Conservation (phyloP, 1,284 basidiomycete species). For the Apiotrichum montevideense region DNA sequence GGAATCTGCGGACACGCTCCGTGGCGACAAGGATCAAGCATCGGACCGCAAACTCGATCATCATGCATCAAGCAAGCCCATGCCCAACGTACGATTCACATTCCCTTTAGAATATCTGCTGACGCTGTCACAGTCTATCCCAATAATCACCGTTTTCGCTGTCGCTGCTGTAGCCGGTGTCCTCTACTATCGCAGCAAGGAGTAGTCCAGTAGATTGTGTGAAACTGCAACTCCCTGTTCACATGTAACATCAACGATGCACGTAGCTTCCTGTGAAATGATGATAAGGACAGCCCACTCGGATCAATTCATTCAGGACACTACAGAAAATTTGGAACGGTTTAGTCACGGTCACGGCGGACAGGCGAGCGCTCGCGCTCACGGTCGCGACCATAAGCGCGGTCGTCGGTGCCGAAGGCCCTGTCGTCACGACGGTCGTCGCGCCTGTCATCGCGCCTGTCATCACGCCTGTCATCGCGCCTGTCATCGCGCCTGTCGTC, state of each 20-base stretch:
- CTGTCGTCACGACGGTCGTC: slow-evolving; percentile 19
- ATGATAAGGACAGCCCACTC: too few species aligned
- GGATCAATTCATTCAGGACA: neutral
- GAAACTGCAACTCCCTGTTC: neutral
- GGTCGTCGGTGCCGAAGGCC: neutral
- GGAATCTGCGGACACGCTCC: slow-evolving; percentile 38
- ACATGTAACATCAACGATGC: slow-evolving; percentile 1
- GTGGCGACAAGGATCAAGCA: slow-evolving; percentile 19
- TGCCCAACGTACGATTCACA: neutral
- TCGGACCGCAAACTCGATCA: slow-evolving; percentile 10
- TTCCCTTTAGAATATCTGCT: neutral
- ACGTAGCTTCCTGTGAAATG: neutral
- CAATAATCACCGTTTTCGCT: slow-evolving; percentile 33
- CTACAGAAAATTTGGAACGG: neutral
- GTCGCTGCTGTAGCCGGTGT: slow-evolving; percentile 39
- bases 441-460: slow-evolving; percentile 16
- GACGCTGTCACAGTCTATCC: slow-evolving; percentile 16
- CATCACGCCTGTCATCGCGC: slow-evolving; percentile 16
- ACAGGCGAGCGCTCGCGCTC: slow-evolving; percentile 17
- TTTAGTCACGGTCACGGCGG: slow-evolving; percentile 12
- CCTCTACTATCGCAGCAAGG: slow-evolving; percentile 32
- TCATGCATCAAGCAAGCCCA: neutral
- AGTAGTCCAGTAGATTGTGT: slow-evolving; percentile 2
- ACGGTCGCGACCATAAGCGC: neutral
- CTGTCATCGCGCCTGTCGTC: slow-evolving; percentile 15